Evolutionary conservation across 2,329 filamentous ascomycete genomes (phyloP).

Genomic region (Alternaria brassicae): DNA sequence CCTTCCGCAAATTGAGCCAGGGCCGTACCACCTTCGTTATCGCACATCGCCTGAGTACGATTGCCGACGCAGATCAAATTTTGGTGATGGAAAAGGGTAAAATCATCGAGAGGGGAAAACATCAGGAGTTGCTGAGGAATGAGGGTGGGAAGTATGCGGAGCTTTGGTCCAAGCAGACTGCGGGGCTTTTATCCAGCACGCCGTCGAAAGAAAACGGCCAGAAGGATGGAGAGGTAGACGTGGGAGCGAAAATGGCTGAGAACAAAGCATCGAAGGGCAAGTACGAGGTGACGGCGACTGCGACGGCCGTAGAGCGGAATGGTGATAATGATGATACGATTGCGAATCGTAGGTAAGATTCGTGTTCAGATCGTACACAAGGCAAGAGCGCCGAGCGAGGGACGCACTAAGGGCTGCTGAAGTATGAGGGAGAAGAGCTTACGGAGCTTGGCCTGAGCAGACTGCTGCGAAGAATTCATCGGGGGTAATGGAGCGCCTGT

Average conservation of each 20-base stretch:
- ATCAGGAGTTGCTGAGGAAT: slow-evolving; percentile 74
- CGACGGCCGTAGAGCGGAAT: slow-evolving; percentile 23
- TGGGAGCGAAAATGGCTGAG: slow-evolving; percentile 20
- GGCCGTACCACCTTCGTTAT: slow-evolving; percentile 72
- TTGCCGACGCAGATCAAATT: slow-evolving; percentile 85
- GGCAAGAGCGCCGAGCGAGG: no score
- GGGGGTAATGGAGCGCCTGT: no score
- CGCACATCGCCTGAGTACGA: slow-evolving; percentile 82
- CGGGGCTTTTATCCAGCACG: slow-evolving; percentile 32
- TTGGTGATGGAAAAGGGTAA: slow-evolving; percentile 77
- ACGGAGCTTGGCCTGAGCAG: no score
- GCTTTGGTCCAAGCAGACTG: slow-evolving; percentile 87
- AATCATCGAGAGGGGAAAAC: slow-evolving; percentile 79
- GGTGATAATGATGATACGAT: slow-evolving; percentile 12
- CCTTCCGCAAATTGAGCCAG: slow-evolving; percentile 64
- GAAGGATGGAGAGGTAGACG: slow-evolving; percentile 12
- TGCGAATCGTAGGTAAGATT: no score
- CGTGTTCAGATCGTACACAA: no score
- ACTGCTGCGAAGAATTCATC: no score
- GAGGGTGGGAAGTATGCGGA: slow-evolving; percentile 74
- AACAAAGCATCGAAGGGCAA: slow-evolving; percentile 36
- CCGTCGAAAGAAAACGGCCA: slow-evolving; percentile 24
- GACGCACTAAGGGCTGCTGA: no score
- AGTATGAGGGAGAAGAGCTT: no score
- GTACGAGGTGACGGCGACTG: slow-evolving; percentile 24